Evolutionary conservation across 78 protist genomes (phyloP).

Genomic region (Protostelium mycophagum): DNA sequence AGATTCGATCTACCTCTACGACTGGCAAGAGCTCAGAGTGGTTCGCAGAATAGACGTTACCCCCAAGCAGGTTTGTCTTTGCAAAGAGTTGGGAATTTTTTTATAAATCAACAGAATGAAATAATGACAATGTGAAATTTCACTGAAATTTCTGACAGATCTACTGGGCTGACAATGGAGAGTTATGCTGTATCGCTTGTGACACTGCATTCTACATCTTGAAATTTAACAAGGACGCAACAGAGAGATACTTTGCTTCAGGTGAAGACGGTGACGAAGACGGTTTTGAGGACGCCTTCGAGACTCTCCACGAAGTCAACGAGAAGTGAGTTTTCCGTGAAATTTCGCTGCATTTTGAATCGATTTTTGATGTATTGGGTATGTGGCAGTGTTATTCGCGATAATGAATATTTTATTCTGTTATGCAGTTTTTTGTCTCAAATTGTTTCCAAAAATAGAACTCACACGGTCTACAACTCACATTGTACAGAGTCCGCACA

Average conservation of each 20-base stretch:
- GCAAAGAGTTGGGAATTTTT: background rate
- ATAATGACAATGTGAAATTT: background rate
- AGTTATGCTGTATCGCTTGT: conserved; percentile 45
- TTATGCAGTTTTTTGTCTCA: background rate
- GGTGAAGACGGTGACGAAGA: conserved; percentile 67
- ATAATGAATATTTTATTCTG: background rate
- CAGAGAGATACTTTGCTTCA: conserved; percentile 29
- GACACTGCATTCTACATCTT: conserved; percentile 85
- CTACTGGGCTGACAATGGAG: conserved; percentile 90
- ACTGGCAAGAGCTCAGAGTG: conserved; percentile 86
- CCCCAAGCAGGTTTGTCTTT: conserved; percentile 67
- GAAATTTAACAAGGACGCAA: conserved; percentile 67
- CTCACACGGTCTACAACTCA: background rate
- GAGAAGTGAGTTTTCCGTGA: conserved; percentile 17
- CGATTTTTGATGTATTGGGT: background rate
- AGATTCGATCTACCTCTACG: conserved; percentile 80
- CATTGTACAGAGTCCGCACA: conserved; percentile 42
- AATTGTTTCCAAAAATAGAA: too few species aligned
- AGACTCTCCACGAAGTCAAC: conserved; percentile 70
- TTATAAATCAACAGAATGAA: too few species aligned
- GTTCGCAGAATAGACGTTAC: conserved; percentile 87
- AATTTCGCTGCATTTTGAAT: background rate
- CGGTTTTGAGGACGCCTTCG: conserved; percentile 94
- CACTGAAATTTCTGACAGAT: conserved; percentile 12
- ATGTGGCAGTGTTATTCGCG: background rate